A percentile compares a stretch with the other conserved stretches of the same genome.
phyloP scores from a whole-genome alignment of 352 stramenopile genomes.

The Pythium folliculosum region DNA sequence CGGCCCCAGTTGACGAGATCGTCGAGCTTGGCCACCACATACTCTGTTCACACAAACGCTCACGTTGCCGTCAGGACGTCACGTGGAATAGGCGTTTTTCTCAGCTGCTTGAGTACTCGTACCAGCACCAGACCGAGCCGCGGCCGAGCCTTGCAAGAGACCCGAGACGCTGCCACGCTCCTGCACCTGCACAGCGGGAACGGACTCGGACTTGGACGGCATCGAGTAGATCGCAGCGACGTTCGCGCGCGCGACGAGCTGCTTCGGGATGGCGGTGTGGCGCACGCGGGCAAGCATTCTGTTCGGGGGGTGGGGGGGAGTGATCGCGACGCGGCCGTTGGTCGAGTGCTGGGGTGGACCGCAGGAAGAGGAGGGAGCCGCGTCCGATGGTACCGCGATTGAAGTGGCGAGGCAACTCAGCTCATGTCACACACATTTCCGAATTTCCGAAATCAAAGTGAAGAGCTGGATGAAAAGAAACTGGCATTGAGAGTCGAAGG shows the following conservation, averaged over 20 bases:
- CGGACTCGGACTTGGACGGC: neutral
- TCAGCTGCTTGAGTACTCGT: neutral
- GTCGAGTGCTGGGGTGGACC: neutral
- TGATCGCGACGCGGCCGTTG: neutral
- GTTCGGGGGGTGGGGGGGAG: neutral
- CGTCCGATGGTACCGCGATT: neutral
- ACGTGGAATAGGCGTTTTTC: neutral
- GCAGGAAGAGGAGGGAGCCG: too few relatives aligned
- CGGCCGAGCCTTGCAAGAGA: constrained; percentile 23
- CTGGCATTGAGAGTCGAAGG: neutral
- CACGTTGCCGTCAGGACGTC: neutral
- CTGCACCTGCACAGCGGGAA: neutral
- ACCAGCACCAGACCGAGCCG: neutral
- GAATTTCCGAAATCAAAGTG: too few relatives aligned
- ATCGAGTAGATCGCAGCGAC: constrained; percentile 16
- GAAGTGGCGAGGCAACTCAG: neutral
- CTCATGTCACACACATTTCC: too few relatives aligned
- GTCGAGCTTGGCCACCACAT: constrained; percentile 96
- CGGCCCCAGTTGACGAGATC: constrained; percentile 99
- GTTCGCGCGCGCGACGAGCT: constrained; percentile 25
- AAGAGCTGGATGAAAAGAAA: neutral
- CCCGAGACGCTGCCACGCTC: constrained; percentile 74
- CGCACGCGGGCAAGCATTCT: neutral
- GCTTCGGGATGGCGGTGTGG: neutral
- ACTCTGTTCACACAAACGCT: constrained; percentile 72